phyloP scores from a whole-genome alignment of 371 early-diverging fungal species.

The Mucor velutinosus region DNA sequence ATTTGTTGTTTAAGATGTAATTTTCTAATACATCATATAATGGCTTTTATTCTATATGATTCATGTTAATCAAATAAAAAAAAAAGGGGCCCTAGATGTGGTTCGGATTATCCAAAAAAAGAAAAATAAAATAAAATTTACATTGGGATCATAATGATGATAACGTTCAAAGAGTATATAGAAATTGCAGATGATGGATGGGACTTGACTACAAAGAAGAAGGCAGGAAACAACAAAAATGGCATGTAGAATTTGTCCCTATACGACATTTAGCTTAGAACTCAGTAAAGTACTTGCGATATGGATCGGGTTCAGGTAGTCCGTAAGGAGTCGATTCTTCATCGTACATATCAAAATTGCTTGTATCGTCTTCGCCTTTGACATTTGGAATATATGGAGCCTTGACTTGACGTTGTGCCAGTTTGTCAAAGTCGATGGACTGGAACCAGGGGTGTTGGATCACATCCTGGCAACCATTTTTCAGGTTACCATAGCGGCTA shows the following conservation, averaged over 20 bases:
- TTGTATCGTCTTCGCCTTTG: constrained; percentile 81
- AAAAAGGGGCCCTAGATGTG: not conserved
- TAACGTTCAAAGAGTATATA: not conserved
- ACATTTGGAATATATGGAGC: constrained; percentile 90
- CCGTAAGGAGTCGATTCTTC: constrained; percentile 69
- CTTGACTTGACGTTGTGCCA: constrained; percentile 68
- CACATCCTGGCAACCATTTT: constrained; percentile 84
- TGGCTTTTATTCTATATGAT: constrained; percentile 1
- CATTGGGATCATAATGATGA: not conserved
- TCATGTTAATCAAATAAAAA: not conserved
- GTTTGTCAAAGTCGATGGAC: constrained; percentile 86
- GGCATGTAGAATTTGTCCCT: not conserved
- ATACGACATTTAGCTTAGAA: constrained; percentile 10
- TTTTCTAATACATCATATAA: not conserved
- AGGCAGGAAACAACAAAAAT: not conserved
- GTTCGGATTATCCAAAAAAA: not conserved
- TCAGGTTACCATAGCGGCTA: constrained; percentile 88
- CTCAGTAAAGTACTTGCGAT: constrained; percentile 31
- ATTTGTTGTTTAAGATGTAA: not conserved
- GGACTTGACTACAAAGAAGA: not conserved
- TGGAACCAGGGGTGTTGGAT: constrained; percentile 94
- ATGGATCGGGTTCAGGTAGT: constrained; percentile 26
- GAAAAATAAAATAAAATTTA: not conserved
- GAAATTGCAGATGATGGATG: not conserved
- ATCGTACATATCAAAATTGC: constrained; percentile 91